Conservation (phyloP, 2,329 filamentous ascomycete species). For the Trichothecium roseum region DNA sequence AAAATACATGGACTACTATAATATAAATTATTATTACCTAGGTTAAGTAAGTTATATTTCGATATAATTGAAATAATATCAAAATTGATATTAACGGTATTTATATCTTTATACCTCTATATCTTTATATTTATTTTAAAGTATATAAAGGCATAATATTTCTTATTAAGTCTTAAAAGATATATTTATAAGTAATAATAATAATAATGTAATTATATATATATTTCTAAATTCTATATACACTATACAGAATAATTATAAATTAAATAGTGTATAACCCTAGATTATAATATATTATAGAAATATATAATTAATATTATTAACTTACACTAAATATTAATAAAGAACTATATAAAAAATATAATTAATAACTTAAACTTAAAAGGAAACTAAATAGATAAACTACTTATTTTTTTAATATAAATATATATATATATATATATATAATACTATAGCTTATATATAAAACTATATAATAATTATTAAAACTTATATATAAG, state of each 20-base stretch:
- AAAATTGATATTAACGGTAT: background rate
- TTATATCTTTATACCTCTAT: conserved; percentile 1
- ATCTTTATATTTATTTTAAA: background rate
- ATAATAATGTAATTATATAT: no score
- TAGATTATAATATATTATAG: background rate
- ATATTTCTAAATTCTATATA: no score
- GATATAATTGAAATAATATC: conserved; percentile 1
- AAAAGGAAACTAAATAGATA: background rate
- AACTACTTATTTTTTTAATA: conserved; percentile 1
- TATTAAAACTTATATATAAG: no score
- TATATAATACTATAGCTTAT: background rate
- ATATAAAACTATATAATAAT: background rate
- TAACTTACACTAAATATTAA: background rate
- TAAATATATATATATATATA: conserved; percentile 3
- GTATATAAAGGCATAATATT: background rate
- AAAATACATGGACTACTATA: background rate
- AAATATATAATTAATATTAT: background rate
- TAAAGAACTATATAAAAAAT: background rate
- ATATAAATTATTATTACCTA: background rate
- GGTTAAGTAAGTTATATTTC: conserved; percentile 1
- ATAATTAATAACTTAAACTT: background rate
- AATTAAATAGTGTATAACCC: background rate
- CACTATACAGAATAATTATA: conserved; percentile 1
- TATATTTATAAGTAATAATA: background rate
- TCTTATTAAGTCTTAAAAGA: background rate